Conservation (phyloP, 495 filamentous ascomycete species). For the Aspergillus ostianus region DNA sequence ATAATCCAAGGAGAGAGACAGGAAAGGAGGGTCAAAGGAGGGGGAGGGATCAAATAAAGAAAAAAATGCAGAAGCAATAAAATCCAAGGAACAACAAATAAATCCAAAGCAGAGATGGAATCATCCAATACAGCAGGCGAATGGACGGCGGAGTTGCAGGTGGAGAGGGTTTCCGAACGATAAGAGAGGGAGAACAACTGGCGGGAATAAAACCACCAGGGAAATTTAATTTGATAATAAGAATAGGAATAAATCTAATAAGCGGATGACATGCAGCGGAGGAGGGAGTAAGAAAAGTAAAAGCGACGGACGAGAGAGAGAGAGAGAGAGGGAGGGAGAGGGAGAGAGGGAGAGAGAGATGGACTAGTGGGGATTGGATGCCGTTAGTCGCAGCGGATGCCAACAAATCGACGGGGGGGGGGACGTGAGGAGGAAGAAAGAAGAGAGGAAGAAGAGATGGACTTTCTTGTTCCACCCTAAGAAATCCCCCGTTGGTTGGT, state of each 20-base stretch:
- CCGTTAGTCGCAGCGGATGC: slow-evolving; percentile 7
- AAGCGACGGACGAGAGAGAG: neutral
- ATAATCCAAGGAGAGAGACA: neutral
- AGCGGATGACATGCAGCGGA: neutral
- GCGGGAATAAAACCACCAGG: no score
- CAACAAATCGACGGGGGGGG: slow-evolving; percentile 21
- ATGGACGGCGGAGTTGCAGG: neutral
- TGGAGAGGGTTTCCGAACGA: neutral
- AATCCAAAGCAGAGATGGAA: neutral
- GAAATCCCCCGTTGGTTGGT: neutral
- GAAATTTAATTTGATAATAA: no score
- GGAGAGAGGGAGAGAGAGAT: neutral
- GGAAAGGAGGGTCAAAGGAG: slow-evolving; percentile 2
- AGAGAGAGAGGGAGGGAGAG: neutral
- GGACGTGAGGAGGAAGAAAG: neutral
- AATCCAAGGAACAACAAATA: neutral
- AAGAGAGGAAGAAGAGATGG: no score
- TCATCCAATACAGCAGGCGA: neutral
- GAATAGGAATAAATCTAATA: neutral
- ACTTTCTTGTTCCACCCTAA: slow-evolving; percentile 6
- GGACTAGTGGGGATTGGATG: neutral
- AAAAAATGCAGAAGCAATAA: slow-evolving; percentile 4
- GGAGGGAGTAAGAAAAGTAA: neutral
- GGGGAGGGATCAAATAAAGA: neutral
- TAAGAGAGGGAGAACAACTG: neutral